Evolutionary conservation across 2,329 filamentous ascomycete genomes (phyloP).

Genomic region (Cytospora piceicola): DNA sequence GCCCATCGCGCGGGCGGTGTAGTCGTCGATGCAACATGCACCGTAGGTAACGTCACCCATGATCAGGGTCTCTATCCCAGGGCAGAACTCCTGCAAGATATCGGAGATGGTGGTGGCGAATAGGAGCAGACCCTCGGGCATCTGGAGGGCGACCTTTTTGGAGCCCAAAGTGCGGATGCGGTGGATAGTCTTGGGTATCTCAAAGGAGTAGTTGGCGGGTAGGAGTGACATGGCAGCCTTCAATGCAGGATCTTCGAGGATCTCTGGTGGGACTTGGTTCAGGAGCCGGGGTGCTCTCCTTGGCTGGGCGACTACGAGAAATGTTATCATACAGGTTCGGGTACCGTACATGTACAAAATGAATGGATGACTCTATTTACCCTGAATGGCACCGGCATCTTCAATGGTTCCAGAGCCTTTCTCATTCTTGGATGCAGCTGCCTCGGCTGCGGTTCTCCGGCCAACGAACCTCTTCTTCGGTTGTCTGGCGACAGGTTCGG

Average conservation of each 20-base stretch:
- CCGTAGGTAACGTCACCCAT: slow-evolving; percentile 99
- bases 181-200: slow-evolving; percentile 98
- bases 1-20: slow-evolving; percentile 89
- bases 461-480: slow-evolving; percentile 95
- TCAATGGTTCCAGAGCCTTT: slow-evolving; percentile 47
- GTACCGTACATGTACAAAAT: background rate
- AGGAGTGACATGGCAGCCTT: slow-evolving; percentile 86
- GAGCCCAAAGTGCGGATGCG: slow-evolving; percentile 80
- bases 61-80: slow-evolving; percentile 88
- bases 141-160: slow-evolving; percentile 89
- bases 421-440: slow-evolving; percentile 53
- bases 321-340: slow-evolving; percentile 17
- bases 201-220: slow-evolving; percentile 96
- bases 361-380: slow-evolving; percentile 52
- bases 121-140: slow-evolving; percentile 91
- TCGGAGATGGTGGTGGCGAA: slow-evolving; percentile 98
- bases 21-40: slow-evolving; percentile 98
- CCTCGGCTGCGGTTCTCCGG: slow-evolving; percentile 69
- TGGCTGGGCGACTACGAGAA: slow-evolving; percentile 66
- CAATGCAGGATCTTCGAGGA: slow-evolving; percentile 81
- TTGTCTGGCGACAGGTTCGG: slow-evolving; percentile 61
- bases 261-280: slow-evolving; percentile 87
- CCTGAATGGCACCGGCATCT: slow-evolving; percentile 69
- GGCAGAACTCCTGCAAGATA: slow-evolving; percentile 92
- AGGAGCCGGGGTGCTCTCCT: slow-evolving; percentile 77